Conservation (phyloP, 371 early-diverging fungal genomes). For the Apophysomyces variabilis region DNA sequence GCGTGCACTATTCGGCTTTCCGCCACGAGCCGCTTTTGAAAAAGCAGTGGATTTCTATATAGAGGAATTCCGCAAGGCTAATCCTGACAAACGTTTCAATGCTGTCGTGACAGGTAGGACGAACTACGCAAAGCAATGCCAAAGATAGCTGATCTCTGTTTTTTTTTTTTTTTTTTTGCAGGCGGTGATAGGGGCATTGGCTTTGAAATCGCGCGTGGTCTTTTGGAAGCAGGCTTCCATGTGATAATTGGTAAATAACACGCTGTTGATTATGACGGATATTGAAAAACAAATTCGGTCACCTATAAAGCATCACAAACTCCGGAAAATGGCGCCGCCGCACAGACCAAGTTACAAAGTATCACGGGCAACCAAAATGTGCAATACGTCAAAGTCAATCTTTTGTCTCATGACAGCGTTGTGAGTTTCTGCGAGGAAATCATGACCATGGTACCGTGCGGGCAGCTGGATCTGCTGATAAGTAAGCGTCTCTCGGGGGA, state of each 20-base stretch:
- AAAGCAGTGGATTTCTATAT: conserved; percentile 15
- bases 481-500: not conserved
- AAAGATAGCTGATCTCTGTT: not conserved
- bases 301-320: not conserved
- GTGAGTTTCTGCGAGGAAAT: not conserved
- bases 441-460: not conserved
- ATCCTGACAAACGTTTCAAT: not conserved
- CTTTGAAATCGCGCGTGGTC: conserved; percentile 36
- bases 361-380: conserved; percentile 2
- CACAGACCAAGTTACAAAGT: conserved; percentile 7
- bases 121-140: no score
- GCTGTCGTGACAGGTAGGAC: conserved; percentile 35
- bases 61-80: conserved; percentile 6
- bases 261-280: not conserved
- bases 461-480: not conserved
- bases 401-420: conserved; percentile 1
- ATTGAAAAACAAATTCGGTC: not conserved
- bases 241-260: conserved; percentile 42
- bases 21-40: conserved; percentile 13
- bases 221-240: conserved; percentile 35
- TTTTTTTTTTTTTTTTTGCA: conserved; percentile 12
- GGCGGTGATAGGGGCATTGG: conserved; percentile 57
- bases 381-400: not conserved
- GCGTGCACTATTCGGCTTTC: conserved; percentile 22
- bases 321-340: conserved; percentile 1